These are phyloP conservation scores for Cyclospora cayetanensis DNA, from an alignment of 169 alveolate species.

Conservation along the genomic window DNA sequence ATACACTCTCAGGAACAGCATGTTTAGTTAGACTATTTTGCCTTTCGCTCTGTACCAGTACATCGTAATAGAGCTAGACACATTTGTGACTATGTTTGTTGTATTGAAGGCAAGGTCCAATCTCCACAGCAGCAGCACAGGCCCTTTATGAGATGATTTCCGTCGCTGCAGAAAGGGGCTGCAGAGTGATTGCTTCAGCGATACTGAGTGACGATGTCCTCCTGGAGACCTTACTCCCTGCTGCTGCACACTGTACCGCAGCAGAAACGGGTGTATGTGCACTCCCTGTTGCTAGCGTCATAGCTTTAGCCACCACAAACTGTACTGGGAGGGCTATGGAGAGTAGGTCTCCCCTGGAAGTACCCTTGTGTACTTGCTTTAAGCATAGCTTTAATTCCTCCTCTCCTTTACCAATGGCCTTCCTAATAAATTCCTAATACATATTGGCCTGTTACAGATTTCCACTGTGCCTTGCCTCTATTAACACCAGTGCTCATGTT, in stretches of 20 bases:
- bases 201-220: neutral
- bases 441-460: too few species aligned
- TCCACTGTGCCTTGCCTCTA: too few species aligned
- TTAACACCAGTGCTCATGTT: too few species aligned
- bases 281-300: neutral
- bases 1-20: too few species aligned
- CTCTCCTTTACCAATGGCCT: too few species aligned
- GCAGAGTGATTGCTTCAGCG: neutral
- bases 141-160: neutral
- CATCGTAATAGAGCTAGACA: too few species aligned
- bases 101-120: neutral
- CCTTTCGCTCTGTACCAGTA: too few species aligned
- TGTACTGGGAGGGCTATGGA: neutral
- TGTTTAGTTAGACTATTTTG: too few species aligned
- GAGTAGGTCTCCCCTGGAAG: neutral
- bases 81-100: too few species aligned
- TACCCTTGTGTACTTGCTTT: too few species aligned
- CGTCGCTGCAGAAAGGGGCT: neutral
- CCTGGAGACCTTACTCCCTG: constrained; percentile 29
- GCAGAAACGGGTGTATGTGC: constrained; percentile 20
- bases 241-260: neutral
- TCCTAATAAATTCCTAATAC: too few species aligned
- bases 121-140: neutral
- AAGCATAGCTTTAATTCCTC: too few species aligned
- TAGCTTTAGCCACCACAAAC: neutral